A percentile compares a stretch with the other conserved stretches of the same genome.
These are phyloP conservation scores for Murraya paniculata DNA, from an alignment of 345 rosid genomes.

Conservation along the genomic window DNA sequence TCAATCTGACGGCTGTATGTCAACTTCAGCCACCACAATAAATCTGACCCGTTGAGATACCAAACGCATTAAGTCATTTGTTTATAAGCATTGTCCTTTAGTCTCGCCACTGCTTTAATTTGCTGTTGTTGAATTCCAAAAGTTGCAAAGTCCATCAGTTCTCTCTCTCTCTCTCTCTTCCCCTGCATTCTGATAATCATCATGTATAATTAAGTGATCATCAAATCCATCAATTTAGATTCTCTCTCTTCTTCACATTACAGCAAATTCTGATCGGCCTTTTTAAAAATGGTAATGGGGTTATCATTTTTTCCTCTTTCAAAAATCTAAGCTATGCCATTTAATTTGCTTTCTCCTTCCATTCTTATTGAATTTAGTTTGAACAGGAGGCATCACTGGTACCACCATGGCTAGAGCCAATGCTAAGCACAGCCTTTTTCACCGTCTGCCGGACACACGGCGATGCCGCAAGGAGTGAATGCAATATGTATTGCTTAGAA, in stretches of 20 bases:
- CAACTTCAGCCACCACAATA: constrained; percentile 34
- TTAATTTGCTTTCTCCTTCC: neutral
- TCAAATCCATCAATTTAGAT: no score
- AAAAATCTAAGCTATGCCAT: neutral
- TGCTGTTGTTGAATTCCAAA: constrained; percentile 34
- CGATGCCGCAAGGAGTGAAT: constrained; percentile 67
- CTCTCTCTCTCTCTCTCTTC: neutral
- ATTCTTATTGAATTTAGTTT: neutral
- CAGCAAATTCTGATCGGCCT: constrained; percentile 2
- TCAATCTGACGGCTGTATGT: constrained; percentile 26
- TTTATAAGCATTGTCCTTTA: constrained; percentile 26
- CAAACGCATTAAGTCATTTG: constrained; percentile 18
- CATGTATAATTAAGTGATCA: no score
- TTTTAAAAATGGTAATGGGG: constrained; percentile 22
- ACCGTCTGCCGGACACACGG: constrained; percentile 55
- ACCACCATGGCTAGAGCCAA: constrained; percentile 77
- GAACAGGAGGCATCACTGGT: constrained; percentile 49
- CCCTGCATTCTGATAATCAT: neutral
- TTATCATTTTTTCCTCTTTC: neutral
- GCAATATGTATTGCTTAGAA: constrained; percentile 86
- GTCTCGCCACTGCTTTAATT: constrained; percentile 29
- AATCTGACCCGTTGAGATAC: constrained; percentile 23
- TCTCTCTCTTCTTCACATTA: neutral
- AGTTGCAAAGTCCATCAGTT: constrained; percentile 27
- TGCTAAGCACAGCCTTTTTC: constrained; percentile 64